Evolutionary conservation across 805 yeast species (phyloP), one percentile per base, ranked within the genome.

Genomic region (Zygoascus bituminiphila): DNA sequence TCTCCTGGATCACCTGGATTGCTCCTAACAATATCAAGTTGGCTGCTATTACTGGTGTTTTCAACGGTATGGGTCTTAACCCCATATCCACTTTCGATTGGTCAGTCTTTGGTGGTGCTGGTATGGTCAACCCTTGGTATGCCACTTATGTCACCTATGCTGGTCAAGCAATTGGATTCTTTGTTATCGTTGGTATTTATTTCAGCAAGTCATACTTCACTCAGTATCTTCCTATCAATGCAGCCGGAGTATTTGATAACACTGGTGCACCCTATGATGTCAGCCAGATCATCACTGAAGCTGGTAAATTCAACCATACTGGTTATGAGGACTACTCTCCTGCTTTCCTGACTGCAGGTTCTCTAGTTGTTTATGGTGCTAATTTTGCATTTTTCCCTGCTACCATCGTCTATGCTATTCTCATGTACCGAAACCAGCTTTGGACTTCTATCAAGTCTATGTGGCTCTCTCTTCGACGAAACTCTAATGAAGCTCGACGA

Each of bases 1-100:
- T 84, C 64, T 77, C 71, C 57, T 79, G 84, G 84, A 73, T 76
- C 57, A 72, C 65, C 33, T 78, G 83, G 82, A 77, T 77, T 42
- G 67, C 53, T 1, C 67, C 67, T 17, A 61, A 78, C 52, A 80
- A 80, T 57, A 76, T 78, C 49, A 69, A 74, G 35, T 74, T 78
- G 5, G 81, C 81, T 54, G 79, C 80, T 44, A 64, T 82, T 36
- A 80, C 82, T 48, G 89, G 89, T 40, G 73, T 75, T 1, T 42
- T 47, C n/a, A 39, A 44, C 37, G 62, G 62, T 17, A 52, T 71
- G 47, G 75, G 74, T 3, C 42, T 70, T 33, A 71, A 70, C 52
- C 75, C 75, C 10, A 54, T 68, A 23, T 58, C 74, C 17, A 60
- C 71, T 4, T 69, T 70, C 51, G 75, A 71, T 54, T 67, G 72